Evolutionary conservation across 2,329 filamentous ascomycete genomes (phyloP).

Genomic region (Pestalotiopsis sp.): DNA sequence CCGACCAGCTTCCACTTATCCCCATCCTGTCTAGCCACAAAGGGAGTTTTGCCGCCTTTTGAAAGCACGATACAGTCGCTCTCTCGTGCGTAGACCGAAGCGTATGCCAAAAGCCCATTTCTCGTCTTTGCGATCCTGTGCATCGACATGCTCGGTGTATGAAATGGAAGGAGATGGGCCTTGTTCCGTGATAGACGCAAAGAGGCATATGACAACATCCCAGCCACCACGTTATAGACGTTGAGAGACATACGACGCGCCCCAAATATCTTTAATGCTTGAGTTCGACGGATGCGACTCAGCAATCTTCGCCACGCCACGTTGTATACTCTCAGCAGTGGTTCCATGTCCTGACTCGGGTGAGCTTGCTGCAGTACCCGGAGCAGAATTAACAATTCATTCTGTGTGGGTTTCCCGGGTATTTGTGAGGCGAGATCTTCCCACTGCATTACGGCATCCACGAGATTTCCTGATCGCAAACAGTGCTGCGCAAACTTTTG

Average conservation of each 20-base stretch:
- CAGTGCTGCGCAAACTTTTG: neutral
- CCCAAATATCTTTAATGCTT: neutral
- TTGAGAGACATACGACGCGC: neutral
- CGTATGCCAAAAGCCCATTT: neutral
- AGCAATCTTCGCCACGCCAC: neutral
- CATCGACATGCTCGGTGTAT: neutral
- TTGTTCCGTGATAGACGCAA: neutral
- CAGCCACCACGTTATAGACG: neutral
- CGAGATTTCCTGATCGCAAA: neutral
- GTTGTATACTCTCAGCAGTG: neutral
- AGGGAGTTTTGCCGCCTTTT: neutral
- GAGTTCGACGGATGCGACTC: neutral
- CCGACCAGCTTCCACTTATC: neutral
- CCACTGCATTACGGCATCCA: neutral
- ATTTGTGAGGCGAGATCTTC: neutral
- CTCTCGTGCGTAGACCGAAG: neutral
- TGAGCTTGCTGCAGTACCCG: neutral
- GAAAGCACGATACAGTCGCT: neutral
- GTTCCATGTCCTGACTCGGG: neutral
- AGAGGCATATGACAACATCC: neutral
- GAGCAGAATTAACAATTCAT: neutral
- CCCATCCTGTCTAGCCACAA: neutral
- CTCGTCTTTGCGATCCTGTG: neutral
- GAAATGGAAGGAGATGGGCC: neutral
- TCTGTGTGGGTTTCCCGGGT: neutral